These are phyloP conservation scores for Gyrodon lividus DNA, from an alignment of 768 basidiomycete genomes.

Conservation along the genomic window DNA sequence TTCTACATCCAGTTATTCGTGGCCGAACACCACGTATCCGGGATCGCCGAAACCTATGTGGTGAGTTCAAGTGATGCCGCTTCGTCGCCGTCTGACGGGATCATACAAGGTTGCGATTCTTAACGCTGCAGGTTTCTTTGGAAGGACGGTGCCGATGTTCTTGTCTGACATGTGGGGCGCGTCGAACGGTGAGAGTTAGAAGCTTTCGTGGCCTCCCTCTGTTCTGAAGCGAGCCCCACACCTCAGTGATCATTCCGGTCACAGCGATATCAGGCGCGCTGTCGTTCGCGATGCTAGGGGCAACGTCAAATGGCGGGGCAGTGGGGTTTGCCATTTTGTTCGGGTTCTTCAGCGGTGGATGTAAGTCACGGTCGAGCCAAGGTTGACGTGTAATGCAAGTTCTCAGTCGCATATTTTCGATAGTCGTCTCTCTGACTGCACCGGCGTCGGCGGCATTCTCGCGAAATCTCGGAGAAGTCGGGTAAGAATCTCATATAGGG, in stretches of 20 bases:
- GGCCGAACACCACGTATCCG: neutral
- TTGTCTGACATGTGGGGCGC: neutral
- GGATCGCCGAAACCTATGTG: neutral
- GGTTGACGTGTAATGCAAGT: neutral
- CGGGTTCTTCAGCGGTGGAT: neutral
- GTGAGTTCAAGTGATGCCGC: neutral
- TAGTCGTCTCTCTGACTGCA: neutral
- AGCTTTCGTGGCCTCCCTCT: neutral
- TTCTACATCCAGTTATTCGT: neutral
- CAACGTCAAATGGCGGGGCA: neutral
- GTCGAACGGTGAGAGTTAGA: neutral
- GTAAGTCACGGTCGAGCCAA: neutral
- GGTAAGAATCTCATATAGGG: neutral
- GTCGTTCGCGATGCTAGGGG: neutral
- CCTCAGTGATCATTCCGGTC: neutral
- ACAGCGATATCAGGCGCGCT: neutral
- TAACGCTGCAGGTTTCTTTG: neutral
- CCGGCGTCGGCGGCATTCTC: neutral
- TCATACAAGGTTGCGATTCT: neutral
- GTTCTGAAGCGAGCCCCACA: neutral
- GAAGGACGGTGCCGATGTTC: neutral
- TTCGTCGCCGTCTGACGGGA: neutral
- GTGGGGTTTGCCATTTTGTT: neutral
- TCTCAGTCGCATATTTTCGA: too few relatives aligned
- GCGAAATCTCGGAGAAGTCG: neutral